Base-by-base conservation (phyloP, 2,329 filamentous ascomycete species). In the Madurella fahalii region DNA sequence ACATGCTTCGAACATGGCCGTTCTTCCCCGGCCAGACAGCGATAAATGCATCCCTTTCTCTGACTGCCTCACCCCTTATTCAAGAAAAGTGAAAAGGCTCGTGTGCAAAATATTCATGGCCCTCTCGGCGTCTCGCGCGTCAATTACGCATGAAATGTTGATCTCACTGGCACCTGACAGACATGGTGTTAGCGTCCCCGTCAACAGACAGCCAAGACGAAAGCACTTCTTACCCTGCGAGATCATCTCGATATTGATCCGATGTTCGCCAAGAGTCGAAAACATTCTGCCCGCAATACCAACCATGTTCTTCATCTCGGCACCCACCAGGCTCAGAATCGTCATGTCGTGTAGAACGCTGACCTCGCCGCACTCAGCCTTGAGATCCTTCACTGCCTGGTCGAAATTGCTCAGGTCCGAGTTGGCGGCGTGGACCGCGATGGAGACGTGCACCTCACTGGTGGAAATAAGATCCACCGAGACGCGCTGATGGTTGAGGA, bases 241-340 rank as follows among this genome's bases (percentile, higher is more conserved):
- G 63, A 99, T 99, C 94, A 99, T 99, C 75, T 99, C 94, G 64
- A 99, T 90, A 70, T 99, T 99, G 68, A 99, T 86, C 64, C 89
- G 89, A 69, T 96, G 88, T 68, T 96, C 89, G 42, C 94, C 94
- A 16, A 99, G 77, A 1, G 92, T 95, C 46, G 88, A 90, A 72
- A 99, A 97, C 89, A 99, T 97, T 64, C 83, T 85, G 30, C 94
- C 94, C 8, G 89, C 89, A 59, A 99, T 90, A 58, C 94, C 94
- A 54, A 89, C 79, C 91, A 97, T 96, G 72, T 96, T 94, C 77
- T 96, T 95, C 86, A 99, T 90, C 72, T 97, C 90, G 57, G 90
- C 89, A 47, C 94, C 94, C 0, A 99, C 93, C 50, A 99, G 76
- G 66, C 90, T 96, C 58, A 99, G 79, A 68, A 99, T 99, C 9